Base-by-base conservation (phyloP, 1,284 basidiomycete genomes). In the Singerocomus inundabilis region DNA sequence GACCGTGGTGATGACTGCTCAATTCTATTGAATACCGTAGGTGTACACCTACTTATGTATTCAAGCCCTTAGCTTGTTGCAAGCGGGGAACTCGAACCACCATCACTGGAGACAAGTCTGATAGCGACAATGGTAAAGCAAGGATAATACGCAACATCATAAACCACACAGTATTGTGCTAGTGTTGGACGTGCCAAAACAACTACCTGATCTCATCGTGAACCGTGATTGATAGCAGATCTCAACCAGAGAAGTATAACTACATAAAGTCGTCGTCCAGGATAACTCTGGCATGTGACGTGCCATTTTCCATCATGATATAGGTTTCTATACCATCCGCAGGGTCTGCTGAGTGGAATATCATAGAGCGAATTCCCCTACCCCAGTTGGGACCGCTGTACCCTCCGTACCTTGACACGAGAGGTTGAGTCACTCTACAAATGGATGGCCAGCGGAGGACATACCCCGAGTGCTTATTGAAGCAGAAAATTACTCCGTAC, bases 391-490 rank as follows among this genome's bases (percentile, higher is more conserved):
- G 54, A 21, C 68, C 54, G 35, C 71, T 73, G 57, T 86, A 85
- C 0, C 84, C 84, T 7, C 85, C 84, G 46, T 86, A 85, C 21
- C 84, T 85, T 18, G 18, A 39, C 31, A 32, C 29, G 35, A 5
- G 37, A 24, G 34, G 21, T 25, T 39, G 13, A 33, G 39, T 44
- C 2, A 8, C 40, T 28, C 29, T 39, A 11, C 28, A 18, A 42
- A 26, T 21, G 8, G 18, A 49, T 16, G 21, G 3, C 13, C 2
- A 28, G 41, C 16, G 28, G 21, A 36, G 8, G 32, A 70, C 77
- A 9, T 55, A 85, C 82, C 84, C 84, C 2, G 83, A 82, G 61
- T 87, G 85, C 61, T 88, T 88, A 57, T 77, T 72, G 55, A 87
- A 88, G 61, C 85, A 88, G 66, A 86, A 86, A 1, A 85, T 78